Evolutionary conservation across 2,329 filamentous ascomycete species (phyloP), one percentile per base, ranked within the genome.

Genomic region (Fusarium torreyae): DNA sequence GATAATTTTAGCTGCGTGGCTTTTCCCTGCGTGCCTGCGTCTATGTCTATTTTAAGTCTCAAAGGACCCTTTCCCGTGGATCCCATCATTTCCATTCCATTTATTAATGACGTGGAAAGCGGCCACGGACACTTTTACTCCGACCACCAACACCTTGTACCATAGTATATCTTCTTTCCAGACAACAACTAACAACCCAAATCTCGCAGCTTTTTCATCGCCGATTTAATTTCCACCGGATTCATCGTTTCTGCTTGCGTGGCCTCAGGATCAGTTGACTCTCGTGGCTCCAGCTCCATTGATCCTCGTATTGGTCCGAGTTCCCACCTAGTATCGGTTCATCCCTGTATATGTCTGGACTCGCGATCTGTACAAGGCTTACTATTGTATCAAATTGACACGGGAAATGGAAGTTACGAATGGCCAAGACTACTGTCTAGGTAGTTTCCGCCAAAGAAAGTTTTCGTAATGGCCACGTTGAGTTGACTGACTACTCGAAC

Each of bases 1-100:
- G 60, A 66, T 65, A 58, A 57, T 69, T 63, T 73, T 67, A 71
- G 64, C 20, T 58, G 44, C 44, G 55, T 53, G 48, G 40, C 42
- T 33, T 43, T 39, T 61, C 33, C 46, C 49, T 45, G 42, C 20
- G 22, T 61, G 38, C 46, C 49, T 45, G 46, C 24, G 22, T 20
- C 33, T 46, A 40, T 43, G 52, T 69, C 60, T 68, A 66, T 68
- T 68, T 69, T 68, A 33, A 31, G 59, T 57, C 22, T n/a, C 24
- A 15, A 20, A 38, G 48, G 31, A 45, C 48, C 55, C 46, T 52
- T 31, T 57, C 28, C 20, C 17, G 34, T 42, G 60, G 45, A 49
- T 45, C 51, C 24, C 43, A 49, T 59, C 48, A 51, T 60, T 33
- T 55, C 48, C 33, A 18, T 48, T 39, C 22, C 22, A 24, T 24